Conservation (phyloP, 2,329 filamentous ascomycete species). For the Alternaria infectoria region DNA sequence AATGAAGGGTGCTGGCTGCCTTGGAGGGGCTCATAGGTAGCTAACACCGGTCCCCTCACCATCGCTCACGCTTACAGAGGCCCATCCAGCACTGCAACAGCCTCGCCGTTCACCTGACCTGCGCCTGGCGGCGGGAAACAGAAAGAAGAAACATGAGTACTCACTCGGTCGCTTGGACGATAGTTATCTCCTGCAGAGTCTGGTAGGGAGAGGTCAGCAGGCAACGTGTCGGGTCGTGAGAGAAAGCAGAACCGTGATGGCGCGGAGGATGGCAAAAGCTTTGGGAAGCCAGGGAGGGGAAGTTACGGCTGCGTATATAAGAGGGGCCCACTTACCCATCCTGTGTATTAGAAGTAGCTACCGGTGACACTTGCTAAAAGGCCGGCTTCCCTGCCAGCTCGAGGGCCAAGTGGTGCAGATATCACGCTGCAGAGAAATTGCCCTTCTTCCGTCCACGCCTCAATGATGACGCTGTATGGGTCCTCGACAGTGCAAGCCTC, state of each 20-base stretch:
- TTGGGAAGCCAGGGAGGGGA: constrained; percentile 19
- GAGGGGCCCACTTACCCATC: constrained; percentile 36
- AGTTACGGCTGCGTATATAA: constrained; percentile 16
- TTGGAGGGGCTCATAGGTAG: neutral
- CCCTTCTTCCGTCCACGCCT: constrained; percentile 34
- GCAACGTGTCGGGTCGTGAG: constrained; percentile 20
- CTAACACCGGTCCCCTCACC: neutral
- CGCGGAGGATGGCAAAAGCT: constrained; percentile 19
- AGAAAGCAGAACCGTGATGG: constrained; percentile 33
- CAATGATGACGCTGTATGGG: constrained; percentile 37
- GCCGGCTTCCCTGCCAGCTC: constrained; percentile 40
- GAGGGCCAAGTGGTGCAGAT: constrained; percentile 38
- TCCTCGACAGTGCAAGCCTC: constrained; percentile 37
- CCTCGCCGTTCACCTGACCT: constrained; percentile 4
- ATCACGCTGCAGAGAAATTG: constrained; percentile 43
- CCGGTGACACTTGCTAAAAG: constrained; percentile 33
- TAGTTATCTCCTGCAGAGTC: constrained; percentile 30
- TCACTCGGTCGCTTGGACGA: constrained; percentile 32
- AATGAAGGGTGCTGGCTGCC: constrained; percentile 3
- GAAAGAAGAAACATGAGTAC: constrained; percentile 17
- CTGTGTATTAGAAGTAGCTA: constrained; percentile 33
- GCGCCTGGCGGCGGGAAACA: constrained; percentile 3
- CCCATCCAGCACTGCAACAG: neutral
- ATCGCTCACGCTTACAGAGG: neutral
- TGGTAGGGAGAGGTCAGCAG: constrained; percentile 27